A percentile compares a stretch with the other conserved stretches of the same genome.
These are phyloP conservation scores for Pholiota microspora DNA, from an alignment of 768 basidiomycete species.

Conservation along the genomic window DNA sequence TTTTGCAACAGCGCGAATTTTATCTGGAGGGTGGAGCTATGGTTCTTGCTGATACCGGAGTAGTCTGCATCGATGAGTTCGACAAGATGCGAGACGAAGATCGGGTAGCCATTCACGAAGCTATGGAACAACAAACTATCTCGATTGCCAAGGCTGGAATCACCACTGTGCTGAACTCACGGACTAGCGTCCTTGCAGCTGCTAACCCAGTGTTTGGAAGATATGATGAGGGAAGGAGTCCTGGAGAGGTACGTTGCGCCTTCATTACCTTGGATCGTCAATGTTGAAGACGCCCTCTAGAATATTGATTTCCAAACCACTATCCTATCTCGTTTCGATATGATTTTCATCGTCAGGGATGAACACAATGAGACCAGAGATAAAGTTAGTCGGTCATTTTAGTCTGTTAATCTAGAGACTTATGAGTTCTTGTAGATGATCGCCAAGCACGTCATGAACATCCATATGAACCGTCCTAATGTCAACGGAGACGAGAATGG, in stretches of 20 bases:
- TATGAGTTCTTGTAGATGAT: constrained; percentile 61
- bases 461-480: constrained; percentile 93
- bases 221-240: constrained; percentile 95
- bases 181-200: constrained; percentile 94
- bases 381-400: constrained; percentile 48
- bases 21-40: constrained; percentile 99
- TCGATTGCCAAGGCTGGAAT: constrained; percentile 99
- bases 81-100: constrained; percentile 99
- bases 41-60: constrained; percentile 97
- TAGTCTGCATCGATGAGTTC: constrained; percentile 99
- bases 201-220: constrained; percentile 98
- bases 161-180: constrained; percentile 93
- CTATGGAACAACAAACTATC: constrained; percentile 99
- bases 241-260: constrained; percentile 68
- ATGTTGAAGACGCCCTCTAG: constrained; percentile 28
- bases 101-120: constrained; percentile 98
- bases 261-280: constrained; percentile 5
- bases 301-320: constrained; percentile 99
- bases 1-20: constrained; percentile 77
- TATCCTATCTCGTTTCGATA: constrained; percentile 96
- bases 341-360: constrained; percentile 99
- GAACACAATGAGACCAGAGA: constrained; percentile 96
- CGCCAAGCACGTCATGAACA: constrained; percentile 97
- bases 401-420: neutral
- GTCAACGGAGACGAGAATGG: constrained; percentile 56